phyloP scores from a whole-genome alignment of 169 alveolate genomes.

The Eimeria praecox region DNA sequence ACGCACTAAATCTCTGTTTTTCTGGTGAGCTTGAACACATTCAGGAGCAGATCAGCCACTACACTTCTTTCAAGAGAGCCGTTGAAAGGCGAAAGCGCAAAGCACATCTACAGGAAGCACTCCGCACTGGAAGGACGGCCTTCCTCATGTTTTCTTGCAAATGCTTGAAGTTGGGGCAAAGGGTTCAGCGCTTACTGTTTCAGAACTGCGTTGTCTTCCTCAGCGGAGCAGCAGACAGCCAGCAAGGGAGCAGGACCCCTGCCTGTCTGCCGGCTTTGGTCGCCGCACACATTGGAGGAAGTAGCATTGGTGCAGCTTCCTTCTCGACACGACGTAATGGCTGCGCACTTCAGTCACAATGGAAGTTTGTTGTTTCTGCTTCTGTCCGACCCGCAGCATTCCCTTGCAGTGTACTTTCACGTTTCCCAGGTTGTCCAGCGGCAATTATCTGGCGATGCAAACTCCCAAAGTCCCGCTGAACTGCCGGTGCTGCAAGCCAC shows the following conservation, averaged over 20 bases:
- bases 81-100: no score
- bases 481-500: conserved; percentile 29
- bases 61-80: no score
- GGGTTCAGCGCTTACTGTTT: background rate
- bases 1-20: conserved; percentile 14
- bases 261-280: conserved; percentile 59
- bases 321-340: background rate
- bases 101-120: background rate
- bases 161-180: background rate
- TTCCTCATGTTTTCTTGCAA: background rate
- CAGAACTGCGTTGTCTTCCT: background rate
- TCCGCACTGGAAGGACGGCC: background rate
- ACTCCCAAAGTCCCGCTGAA: background rate
- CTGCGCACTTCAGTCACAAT: conserved; percentile 42
- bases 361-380: conserved; percentile 36
- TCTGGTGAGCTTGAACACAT: background rate
- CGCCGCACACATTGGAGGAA: conserved; percentile 20
- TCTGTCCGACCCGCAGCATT: conserved; percentile 54
- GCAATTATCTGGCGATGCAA: background rate
- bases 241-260: background rate
- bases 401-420: conserved; percentile 40
- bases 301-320: conserved; percentile 51
- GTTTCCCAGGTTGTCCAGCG: background rate
- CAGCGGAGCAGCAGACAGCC: conserved; percentile 53
- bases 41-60: background rate